phyloP scores from a whole-genome alignment of 2,329 filamentous ascomycete genomes.

The Mollisiaceae sp. region DNA sequence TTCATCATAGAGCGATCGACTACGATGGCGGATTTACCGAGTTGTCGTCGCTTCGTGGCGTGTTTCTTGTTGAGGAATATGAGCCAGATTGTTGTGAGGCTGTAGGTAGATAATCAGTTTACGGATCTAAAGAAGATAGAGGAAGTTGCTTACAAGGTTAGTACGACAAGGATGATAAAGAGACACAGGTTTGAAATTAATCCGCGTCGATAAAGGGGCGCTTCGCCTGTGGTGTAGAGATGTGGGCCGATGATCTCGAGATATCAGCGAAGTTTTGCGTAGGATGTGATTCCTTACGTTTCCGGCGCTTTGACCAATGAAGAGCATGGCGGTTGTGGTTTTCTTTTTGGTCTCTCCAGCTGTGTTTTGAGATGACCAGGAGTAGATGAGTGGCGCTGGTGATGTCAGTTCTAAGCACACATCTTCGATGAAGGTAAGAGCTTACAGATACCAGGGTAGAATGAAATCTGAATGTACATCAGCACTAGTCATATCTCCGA shows the following conservation, averaged over 20 bases:
- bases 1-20: slow-evolving; percentile 65
- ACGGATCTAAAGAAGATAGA: slow-evolving; percentile 15
- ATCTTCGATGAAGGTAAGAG: slow-evolving; percentile 4
- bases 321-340: slow-evolving; percentile 66
- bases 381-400: slow-evolving; percentile 62
- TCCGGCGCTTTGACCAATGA: slow-evolving; percentile 68
- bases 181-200: slow-evolving; percentile 64
- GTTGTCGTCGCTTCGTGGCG: slow-evolving; percentile 55
- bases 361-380: slow-evolving; percentile 66
- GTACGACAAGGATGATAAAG: slow-evolving; percentile 62
- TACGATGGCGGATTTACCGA: slow-evolving; percentile 64
- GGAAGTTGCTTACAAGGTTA: slow-evolving; percentile 48
- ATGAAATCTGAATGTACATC: slow-evolving; percentile 52
- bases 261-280: not conserved
- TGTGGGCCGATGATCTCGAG: slow-evolving; percentile 62
- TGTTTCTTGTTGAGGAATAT: slow-evolving; percentile 60
- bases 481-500: slow-evolving; percentile 48
- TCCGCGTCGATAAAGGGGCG: slow-evolving; percentile 56
- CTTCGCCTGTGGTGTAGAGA: slow-evolving; percentile 65
- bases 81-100: slow-evolving; percentile 52
- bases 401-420: not conserved
- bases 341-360: slow-evolving; percentile 75
- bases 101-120: not conserved
- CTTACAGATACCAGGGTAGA: slow-evolving; percentile 62
- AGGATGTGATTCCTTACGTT: slow-evolving; percentile 49